Evolutionary conservation across 208 protist species (phyloP).

Genomic region (Eutreptiella sp.): DNA sequence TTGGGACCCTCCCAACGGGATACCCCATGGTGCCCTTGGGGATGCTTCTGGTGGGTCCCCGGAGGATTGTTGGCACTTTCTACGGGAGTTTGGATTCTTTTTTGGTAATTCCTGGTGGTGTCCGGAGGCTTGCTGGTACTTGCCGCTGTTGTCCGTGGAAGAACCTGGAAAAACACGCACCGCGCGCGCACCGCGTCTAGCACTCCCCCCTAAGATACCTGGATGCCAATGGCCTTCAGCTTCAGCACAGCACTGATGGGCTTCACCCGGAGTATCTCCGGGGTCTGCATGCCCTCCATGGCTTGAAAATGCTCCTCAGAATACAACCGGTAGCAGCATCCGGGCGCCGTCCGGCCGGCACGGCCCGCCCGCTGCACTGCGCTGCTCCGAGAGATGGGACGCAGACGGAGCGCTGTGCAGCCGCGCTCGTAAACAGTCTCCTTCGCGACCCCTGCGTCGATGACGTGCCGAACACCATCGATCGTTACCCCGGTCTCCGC

Average conservation of each 20-base stretch:
- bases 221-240: constrained; percentile 93
- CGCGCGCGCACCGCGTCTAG: too few relatives aligned
- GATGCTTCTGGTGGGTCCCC: too few relatives aligned
- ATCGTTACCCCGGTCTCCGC: constrained; percentile 99
- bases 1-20: too few relatives aligned
- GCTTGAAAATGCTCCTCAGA: constrained; percentile 87
- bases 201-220: too few relatives aligned
- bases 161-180: too few relatives aligned
- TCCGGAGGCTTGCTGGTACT: too few relatives aligned
- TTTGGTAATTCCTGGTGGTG: too few relatives aligned
- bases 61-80: too few relatives aligned
- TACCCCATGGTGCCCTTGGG: too few relatives aligned
- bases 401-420: constrained; percentile 89
- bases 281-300: constrained; percentile 81
- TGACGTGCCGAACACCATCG: constrained; percentile 96
- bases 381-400: constrained; percentile 92
- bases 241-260: constrained; percentile 89
- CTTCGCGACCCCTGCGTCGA: constrained; percentile 96
- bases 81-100: too few relatives aligned
- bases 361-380: constrained; percentile 90
- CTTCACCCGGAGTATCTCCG: constrained; percentile 93
- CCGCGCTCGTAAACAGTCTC: constrained; percentile 95
- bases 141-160: too few relatives aligned
- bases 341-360: constrained; percentile 82
- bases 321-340: constrained; percentile 93